phyloP scores from a whole-genome alignment of 1,284 basidiomycete species.

The Leccinum griseonigrum region DNA sequence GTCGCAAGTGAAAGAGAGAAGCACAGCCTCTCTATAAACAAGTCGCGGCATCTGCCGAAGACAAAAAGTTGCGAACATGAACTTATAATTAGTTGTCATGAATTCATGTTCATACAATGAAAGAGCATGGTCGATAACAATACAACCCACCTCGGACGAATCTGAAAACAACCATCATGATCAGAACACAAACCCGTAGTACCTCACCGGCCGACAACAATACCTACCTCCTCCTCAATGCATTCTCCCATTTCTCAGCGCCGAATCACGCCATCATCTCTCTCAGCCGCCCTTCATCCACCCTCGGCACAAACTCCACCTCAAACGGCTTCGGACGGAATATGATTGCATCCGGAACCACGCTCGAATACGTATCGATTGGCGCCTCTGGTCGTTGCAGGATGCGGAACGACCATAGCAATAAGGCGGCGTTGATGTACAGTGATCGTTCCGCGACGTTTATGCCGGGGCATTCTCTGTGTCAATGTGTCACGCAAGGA shows the following conservation, averaged over 20 bases:
- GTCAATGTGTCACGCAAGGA: neutral
- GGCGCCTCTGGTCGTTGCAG: conserved; percentile 24
- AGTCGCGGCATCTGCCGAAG: neutral
- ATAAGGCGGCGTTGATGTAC: conserved; percentile 35
- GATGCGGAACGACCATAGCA: conserved; percentile 39
- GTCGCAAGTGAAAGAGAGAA: conserved; percentile 22
- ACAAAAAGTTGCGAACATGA: neutral
- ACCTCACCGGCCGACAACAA: neutral
- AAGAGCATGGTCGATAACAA: neutral
- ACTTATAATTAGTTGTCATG: too few species aligned
- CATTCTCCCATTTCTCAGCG: neutral
- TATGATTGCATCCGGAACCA: neutral
- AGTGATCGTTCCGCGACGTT: conserved; percentile 36
- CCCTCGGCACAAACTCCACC: neutral
- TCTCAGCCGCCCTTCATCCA: neutral
- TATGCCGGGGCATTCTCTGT: conserved; percentile 19
- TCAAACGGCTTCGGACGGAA: neutral
- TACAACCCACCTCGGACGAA: neutral
- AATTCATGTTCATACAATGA: too few species aligned
- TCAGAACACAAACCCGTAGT: neutral
- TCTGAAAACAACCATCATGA: neutral
- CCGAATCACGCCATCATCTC: neutral
- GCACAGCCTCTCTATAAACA: neutral
- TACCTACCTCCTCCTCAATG: neutral
- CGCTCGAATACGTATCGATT: neutral